Evolutionary conservation across 768 basidiomycete species (phyloP).

Genomic region (Lactarius deliciosus): DNA sequence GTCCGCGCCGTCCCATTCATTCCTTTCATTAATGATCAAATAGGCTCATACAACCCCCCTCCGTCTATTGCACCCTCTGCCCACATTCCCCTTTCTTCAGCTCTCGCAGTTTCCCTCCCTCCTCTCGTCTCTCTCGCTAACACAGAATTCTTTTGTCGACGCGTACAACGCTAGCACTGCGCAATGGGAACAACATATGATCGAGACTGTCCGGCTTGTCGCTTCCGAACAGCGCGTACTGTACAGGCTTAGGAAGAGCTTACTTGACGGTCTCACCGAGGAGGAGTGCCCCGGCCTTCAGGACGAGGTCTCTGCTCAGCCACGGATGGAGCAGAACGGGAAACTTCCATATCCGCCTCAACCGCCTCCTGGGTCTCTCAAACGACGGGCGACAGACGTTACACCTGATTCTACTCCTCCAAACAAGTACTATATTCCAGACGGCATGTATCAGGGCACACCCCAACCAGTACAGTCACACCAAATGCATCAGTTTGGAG

Average conservation of each 20-base stretch:
- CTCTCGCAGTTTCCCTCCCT: slow-evolving; percentile 53
- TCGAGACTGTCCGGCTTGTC: slow-evolving; percentile 58
- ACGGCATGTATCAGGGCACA: slow-evolving; percentile 21
- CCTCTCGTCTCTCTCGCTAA: slow-evolving; percentile 55
- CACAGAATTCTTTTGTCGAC: slow-evolving; percentile 55
- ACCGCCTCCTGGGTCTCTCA: slow-evolving; percentile 25
- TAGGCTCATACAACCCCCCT: slow-evolving; percentile 31
- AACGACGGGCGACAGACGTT: slow-evolving; percentile 27
- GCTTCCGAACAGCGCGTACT: slow-evolving; percentile 60
- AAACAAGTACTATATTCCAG: slow-evolving; percentile 27
- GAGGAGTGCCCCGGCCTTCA: slow-evolving; percentile 55
- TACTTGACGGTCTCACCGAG: slow-evolving; percentile 57
- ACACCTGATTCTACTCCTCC: slow-evolving; percentile 28
- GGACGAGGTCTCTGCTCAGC: slow-evolving; percentile 55
- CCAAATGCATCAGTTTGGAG: slow-evolving; percentile 21
- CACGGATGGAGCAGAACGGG: slow-evolving; percentile 30
- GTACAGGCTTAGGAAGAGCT: slow-evolving; percentile 58
- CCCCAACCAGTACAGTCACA: slow-evolving; percentile 16
- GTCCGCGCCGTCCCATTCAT: slow-evolving; percentile 15
- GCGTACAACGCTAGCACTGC: slow-evolving; percentile 52
- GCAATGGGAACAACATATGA: slow-evolving; percentile 69
- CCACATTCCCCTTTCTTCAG: slow-evolving; percentile 66
- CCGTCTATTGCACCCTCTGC: slow-evolving; percentile 36
- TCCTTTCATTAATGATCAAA: slow-evolving; percentile 10
- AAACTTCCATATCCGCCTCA: slow-evolving; percentile 16